phyloP scores from a whole-genome alignment of 495 filamentous ascomycete species.

The Aspergillus haitiensis region DNA sequence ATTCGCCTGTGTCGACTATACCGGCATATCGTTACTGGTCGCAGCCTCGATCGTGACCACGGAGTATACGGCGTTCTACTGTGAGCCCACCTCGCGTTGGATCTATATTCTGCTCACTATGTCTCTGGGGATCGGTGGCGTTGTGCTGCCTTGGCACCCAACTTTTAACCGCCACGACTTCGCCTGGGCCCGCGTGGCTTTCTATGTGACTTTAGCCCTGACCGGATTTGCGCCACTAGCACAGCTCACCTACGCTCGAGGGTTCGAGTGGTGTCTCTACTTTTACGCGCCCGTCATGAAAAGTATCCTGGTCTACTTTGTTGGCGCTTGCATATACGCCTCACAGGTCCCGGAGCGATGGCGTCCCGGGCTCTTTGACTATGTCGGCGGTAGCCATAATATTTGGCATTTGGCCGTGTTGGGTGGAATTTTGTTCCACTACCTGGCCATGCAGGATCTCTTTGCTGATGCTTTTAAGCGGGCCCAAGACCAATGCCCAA shows the following conservation, averaged over 20 bases:
- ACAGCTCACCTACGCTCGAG: slow-evolving; percentile 75
- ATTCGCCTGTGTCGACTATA: slow-evolving; percentile 98
- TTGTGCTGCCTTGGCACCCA: slow-evolving; percentile 95
- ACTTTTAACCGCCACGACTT: slow-evolving; percentile 91
- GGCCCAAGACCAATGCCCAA: slow-evolving; percentile 58
- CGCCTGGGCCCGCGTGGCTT: slow-evolving; percentile 86
- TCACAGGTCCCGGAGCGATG: slow-evolving; percentile 91
- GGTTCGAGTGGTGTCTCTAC: slow-evolving; percentile 69
- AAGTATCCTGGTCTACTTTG: slow-evolving; percentile 79
- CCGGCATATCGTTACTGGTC: slow-evolving; percentile 93
- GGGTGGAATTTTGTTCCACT: slow-evolving; percentile 96
- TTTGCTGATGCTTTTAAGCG: slow-evolving; percentile 82
- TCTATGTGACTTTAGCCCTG: slow-evolving; percentile 84
- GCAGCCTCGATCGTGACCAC: slow-evolving; percentile 97
- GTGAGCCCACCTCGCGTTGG: slow-evolving; percentile 85
- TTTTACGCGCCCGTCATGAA: slow-evolving; percentile 91
- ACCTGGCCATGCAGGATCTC: slow-evolving; percentile 91
- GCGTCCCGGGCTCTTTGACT: slow-evolving; percentile 91
- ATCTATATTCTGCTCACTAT: slow-evolving; percentile 82
- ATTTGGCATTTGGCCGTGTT: slow-evolving; percentile 96
- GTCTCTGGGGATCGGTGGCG: slow-evolving; percentile 78
- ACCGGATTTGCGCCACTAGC: slow-evolving; percentile 88
- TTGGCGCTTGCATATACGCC: slow-evolving; percentile 87
- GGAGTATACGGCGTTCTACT: slow-evolving; percentile 98
- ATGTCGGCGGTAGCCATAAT: slow-evolving; percentile 91